Conservation (phyloP, 2,329 filamentous ascomycete genomes). For the Colletotrichum gigasporum region DNA sequence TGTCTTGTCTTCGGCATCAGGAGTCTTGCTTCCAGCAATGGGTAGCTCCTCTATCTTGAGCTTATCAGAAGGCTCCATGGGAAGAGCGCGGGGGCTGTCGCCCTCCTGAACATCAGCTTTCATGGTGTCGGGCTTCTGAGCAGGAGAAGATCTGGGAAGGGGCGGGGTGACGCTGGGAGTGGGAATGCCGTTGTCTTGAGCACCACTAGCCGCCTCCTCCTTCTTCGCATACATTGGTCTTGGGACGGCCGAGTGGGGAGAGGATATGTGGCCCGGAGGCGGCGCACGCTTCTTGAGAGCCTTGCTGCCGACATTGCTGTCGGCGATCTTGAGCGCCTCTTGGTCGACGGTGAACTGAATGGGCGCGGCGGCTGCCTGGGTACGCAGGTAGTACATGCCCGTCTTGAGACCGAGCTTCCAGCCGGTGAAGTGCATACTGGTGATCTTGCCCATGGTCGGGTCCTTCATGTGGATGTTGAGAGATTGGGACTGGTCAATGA, state of each 20-base stretch:
- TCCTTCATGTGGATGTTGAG: constrained; percentile 99
- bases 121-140: constrained; percentile 71
- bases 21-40: constrained; percentile 57
- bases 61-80: constrained; percentile 74
- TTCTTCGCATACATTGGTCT: constrained; percentile 71
- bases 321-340: constrained; percentile 87
- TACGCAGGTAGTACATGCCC: constrained; percentile 99
- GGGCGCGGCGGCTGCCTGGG: constrained; percentile 93
- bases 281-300: constrained; percentile 75
- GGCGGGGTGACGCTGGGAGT: constrained; percentile 76
- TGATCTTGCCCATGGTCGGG: constrained; percentile 99
- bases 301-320: constrained; percentile 78
- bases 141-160: constrained; percentile 62
- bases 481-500: constrained; percentile 98
- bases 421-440: constrained; percentile 98
- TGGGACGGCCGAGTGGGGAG: constrained; percentile 67
- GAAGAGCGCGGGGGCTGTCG: constrained; percentile 81
- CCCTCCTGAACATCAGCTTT: constrained; percentile 81
- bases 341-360: constrained; percentile 99
- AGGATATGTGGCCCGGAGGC: constrained; percentile 66
- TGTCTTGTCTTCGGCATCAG: constrained; percentile 78
- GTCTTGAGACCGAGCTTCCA: constrained; percentile 99
- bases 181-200: constrained; percentile 68
- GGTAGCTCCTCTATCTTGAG: constrained; percentile 73
- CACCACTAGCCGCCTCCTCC: constrained; percentile 60